Evolutionary conservation across 2,329 filamentous ascomycete species (phyloP).

Genomic region (Ophiognomonia clavigignenti-juglandacearum): DNA sequence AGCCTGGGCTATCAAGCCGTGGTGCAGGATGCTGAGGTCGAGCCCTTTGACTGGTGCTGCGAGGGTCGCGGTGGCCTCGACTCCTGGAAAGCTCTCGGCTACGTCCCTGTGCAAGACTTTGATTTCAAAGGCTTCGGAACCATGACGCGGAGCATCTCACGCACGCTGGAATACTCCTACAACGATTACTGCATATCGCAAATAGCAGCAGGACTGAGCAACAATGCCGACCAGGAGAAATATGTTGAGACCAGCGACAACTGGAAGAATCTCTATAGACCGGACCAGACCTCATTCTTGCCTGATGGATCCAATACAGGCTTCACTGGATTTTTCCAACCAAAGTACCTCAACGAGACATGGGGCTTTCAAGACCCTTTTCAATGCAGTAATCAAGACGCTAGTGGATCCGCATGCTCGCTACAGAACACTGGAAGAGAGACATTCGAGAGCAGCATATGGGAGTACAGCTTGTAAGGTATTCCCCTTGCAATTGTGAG

Average conservation of each 20-base stretch:
- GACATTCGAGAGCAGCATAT: conserved; percentile 67
- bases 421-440: conserved; percentile 58
- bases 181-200: conserved; percentile 67
- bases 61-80: conserved; percentile 66
- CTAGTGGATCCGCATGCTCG: conserved; percentile 49
- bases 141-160: conserved; percentile 64
- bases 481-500: neutral
- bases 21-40: conserved; percentile 66
- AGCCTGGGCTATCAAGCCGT: conserved; percentile 64
- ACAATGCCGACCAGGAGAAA: conserved; percentile 50
- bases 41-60: conserved; percentile 65
- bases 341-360: conserved; percentile 60
- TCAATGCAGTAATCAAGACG: conserved; percentile 52
- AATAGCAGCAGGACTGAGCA: conserved; percentile 54
- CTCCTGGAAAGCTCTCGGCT: conserved; percentile 67
- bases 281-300: conserved; percentile 49
- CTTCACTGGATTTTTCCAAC: conserved; percentile 67
- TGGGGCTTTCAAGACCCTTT: conserved; percentile 67
- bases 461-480: conserved; percentile 66
- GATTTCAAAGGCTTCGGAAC: conserved; percentile 64
- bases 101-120: conserved; percentile 66
- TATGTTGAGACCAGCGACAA: conserved; percentile 57
- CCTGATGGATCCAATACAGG: conserved; percentile 51
- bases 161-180: conserved; percentile 74
- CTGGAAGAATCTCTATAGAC: conserved; percentile 64